phyloP scores from a whole-genome alignment of 208 protist genomes.

The Leishmania major region DNA sequence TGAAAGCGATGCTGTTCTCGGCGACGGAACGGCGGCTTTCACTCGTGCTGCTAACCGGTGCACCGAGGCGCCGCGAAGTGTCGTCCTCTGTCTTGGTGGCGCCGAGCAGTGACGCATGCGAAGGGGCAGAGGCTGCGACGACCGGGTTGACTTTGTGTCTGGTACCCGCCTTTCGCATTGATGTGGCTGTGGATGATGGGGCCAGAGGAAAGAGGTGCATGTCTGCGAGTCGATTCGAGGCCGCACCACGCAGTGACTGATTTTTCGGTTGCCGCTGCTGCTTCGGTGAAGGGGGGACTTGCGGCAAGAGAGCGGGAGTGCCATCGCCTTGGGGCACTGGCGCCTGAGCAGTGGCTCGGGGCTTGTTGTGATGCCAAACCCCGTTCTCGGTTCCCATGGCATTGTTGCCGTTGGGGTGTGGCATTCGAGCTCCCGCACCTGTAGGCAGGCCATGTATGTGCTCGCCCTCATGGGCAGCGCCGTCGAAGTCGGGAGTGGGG shows the following conservation, averaged over 20 bases:
- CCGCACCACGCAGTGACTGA: background rate
- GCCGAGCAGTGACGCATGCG: background rate
- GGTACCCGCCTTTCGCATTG: background rate
- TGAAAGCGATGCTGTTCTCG: background rate
- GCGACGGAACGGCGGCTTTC: background rate
- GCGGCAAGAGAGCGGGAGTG: background rate
- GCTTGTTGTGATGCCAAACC: background rate
- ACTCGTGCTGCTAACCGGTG: background rate
- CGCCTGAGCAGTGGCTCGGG: background rate
- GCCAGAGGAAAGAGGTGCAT: background rate
- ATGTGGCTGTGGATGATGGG: background rate
- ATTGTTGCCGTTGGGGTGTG: background rate
- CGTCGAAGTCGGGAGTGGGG: background rate
- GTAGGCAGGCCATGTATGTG: background rate
- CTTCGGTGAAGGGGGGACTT: background rate
- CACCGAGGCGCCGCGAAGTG: background rate
- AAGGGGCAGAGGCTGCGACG: background rate
- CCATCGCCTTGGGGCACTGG: background rate
- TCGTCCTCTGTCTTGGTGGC: background rate
- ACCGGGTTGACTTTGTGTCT: background rate
- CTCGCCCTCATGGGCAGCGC: background rate
- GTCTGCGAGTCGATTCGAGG: background rate
- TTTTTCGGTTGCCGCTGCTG: background rate
- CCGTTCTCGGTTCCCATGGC: background rate
- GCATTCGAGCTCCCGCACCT: background rate